A percentile compares a stretch with the other conserved stretches of the same genome.
phyloP scores from a whole-genome alignment of 1,284 basidiomycete genomes.

The Puccinia triticina region DNA sequence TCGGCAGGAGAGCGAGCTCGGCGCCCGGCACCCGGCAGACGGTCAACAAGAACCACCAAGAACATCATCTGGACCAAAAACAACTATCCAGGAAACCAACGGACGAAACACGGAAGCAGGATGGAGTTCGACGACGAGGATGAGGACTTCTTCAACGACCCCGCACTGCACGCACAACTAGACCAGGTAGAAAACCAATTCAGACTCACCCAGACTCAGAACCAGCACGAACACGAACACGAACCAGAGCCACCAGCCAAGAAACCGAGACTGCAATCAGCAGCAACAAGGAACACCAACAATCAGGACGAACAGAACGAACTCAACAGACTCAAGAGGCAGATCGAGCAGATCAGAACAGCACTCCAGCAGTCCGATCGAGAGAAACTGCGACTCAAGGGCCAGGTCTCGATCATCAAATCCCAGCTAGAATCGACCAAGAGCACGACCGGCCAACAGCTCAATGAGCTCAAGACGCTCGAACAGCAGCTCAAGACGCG shows the following conservation, averaged over 20 bases:
- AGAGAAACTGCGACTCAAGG: constrained; percentile 29
- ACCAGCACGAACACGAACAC: not conserved
- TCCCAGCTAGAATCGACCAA: not conserved
- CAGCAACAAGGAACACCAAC: not conserved
- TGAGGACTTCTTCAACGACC: constrained; percentile 37
- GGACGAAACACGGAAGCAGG: not conserved
- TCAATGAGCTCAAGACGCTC: not conserved
- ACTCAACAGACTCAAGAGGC: not conserved
- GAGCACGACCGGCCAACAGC: not conserved
- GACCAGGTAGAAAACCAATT: constrained; percentile 40
- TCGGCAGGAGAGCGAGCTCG: too few relatives aligned
- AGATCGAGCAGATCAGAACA: constrained; percentile 18
- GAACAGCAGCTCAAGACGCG: constrained; percentile 18
- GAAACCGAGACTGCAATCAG: not conserved
- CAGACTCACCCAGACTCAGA: constrained; percentile 14
- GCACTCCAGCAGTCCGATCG: not conserved
- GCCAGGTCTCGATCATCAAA: constrained; percentile 38
- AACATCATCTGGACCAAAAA: too few relatives aligned
- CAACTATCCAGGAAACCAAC: too few relatives aligned
- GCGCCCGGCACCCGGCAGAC: too few relatives aligned
- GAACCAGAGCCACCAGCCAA: not conserved
- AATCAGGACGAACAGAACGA: constrained; percentile 6
- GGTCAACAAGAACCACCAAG: too few relatives aligned
- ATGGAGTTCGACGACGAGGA: constrained; percentile 23
- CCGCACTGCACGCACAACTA: constrained; percentile 21